A percentile compares a stretch with the other conserved stretches of the same genome.
Evolutionary conservation across 352 stramenopile species (phyloP).

Genomic region (Globisporangium uncinulatum): DNA sequence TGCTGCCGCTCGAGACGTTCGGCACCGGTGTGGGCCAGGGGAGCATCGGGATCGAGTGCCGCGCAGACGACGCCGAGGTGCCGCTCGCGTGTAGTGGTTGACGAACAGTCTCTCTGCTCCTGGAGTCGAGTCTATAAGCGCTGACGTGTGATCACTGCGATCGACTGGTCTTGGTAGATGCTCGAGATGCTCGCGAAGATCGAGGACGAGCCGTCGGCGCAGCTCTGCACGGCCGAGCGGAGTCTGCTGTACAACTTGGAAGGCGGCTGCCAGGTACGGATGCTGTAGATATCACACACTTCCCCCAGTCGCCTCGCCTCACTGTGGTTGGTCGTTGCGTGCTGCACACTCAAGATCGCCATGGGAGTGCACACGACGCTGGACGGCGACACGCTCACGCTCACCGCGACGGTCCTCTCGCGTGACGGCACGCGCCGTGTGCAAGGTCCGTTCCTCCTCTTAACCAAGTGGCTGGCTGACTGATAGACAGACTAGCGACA

Average conservation of each 20-base stretch:
- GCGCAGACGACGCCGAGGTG: slow-evolving; percentile 35
- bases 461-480: too few species aligned
- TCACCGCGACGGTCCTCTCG: slow-evolving; percentile 68
- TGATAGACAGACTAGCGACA: too few species aligned
- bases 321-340: too few species aligned
- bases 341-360: slow-evolving; percentile 43
- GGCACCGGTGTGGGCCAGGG: slow-evolving; percentile 81
- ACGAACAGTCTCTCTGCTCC: too few species aligned
- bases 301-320: neutral
- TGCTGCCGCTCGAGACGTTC: slow-evolving; percentile 66
- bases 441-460: slow-evolving; percentile 22
- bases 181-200: slow-evolving; percentile 77
- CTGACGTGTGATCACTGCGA: neutral
- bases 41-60: slow-evolving; percentile 84
- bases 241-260: slow-evolving; percentile 78
- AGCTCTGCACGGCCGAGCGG: slow-evolving; percentile 77
- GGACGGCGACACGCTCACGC: slow-evolving; percentile 51
- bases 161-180: slow-evolving; percentile 27
- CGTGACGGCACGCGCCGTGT: slow-evolving; percentile 62
- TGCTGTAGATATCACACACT: neutral
- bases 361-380: slow-evolving; percentile 78
- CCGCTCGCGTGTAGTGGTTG: too few species aligned
- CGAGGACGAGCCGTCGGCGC: slow-evolving; percentile 66
- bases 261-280: slow-evolving; percentile 74
- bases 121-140: too few species aligned